phyloP scores from a whole-genome alignment of 257 asterid genomes.

The Coffea eugenioides region DNA sequence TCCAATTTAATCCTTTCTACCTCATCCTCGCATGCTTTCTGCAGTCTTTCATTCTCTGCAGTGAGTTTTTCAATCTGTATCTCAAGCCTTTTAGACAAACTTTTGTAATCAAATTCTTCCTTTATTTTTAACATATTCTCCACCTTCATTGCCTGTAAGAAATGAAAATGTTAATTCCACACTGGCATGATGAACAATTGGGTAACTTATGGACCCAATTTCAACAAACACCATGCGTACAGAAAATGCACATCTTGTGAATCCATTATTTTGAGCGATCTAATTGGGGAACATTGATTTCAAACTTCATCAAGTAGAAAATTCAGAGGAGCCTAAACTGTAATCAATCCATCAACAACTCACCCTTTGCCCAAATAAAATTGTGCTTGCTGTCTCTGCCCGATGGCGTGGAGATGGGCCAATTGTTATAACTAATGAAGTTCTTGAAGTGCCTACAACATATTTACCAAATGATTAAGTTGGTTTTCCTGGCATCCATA shows the following conservation, averaged over 20 bases:
- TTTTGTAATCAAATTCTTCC: conserved; percentile 96
- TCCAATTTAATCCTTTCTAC: conserved; percentile 81
- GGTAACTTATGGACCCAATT: neutral
- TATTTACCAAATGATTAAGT: neutral
- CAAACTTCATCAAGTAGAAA: neutral
- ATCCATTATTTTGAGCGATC: neutral
- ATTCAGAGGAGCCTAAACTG: neutral
- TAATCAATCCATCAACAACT: conserved; percentile 22
- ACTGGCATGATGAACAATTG: neutral
- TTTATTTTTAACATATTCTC: conserved; percentile 98
- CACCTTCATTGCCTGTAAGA: conserved; percentile 94
- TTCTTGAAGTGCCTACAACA: conserved; percentile 89
- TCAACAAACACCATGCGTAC: neutral
- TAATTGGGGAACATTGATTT: neutral
- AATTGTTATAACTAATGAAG: conserved; percentile 83
- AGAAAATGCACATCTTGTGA: neutral
- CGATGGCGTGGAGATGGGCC: conserved; percentile 99
- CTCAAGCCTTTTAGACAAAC: conserved; percentile 81
- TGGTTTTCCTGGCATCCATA: neutral
- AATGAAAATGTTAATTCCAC: conserved; percentile 17
- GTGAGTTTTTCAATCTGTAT: conserved; percentile 85
- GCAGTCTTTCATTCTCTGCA: conserved; percentile 89
- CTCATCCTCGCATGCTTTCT: conserved; percentile 77
- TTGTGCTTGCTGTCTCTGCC: conserved; percentile 94
- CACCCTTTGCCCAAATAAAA: conserved; percentile 98